A percentile compares a stretch with the other conserved stretches of the same genome.
These are phyloP conservation scores for Backusella morwellensis DNA, from an alignment of 192 early-diverging fungal genomes.

Conservation along the genomic window DNA sequence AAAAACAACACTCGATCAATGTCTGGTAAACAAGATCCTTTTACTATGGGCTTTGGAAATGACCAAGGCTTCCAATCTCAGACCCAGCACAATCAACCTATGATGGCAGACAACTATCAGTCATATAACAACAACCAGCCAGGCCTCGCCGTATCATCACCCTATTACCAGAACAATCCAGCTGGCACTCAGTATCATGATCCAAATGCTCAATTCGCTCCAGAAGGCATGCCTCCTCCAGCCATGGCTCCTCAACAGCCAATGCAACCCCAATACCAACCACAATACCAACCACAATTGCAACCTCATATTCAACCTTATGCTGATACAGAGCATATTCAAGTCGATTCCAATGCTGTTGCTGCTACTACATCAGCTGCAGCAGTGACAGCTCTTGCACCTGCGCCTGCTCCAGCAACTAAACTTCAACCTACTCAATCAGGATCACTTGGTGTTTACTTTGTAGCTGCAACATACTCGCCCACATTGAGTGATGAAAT, in stretches of 20 bases:
- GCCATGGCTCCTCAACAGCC: background rate
- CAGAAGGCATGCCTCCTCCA: background rate
- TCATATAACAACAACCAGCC: background rate
- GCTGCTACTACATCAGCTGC: background rate
- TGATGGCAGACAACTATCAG: background rate
- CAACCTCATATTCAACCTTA: slow-evolving; percentile 14
- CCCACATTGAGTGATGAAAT: slow-evolving; percentile 57
- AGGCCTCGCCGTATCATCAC: slow-evolving; percentile 7
- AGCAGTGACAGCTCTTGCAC: background rate
- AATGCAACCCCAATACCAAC: background rate
- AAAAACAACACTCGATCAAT: background rate
- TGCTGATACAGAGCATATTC: background rate
- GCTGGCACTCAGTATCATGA: slow-evolving; percentile 8
- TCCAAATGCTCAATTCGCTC: background rate
- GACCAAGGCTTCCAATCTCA: slow-evolving; percentile 9
- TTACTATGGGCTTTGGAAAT: slow-evolving; percentile 36
- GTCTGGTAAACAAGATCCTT: slow-evolving; percentile 24
- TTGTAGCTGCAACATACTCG: slow-evolving; percentile 44
- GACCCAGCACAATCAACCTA: background rate
- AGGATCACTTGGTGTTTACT: slow-evolving; percentile 50
- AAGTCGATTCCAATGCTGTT: background rate
- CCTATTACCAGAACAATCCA: background rate
- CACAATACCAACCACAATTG: slow-evolving; percentile 16
- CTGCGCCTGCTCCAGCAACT: background rate
- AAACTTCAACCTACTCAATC: slow-evolving; percentile 15